Evolutionary conservation across 495 filamentous ascomycete species (phyloP), one percentile per base, ranked within the genome.

Genomic region (Viridothelium virens): DNA sequence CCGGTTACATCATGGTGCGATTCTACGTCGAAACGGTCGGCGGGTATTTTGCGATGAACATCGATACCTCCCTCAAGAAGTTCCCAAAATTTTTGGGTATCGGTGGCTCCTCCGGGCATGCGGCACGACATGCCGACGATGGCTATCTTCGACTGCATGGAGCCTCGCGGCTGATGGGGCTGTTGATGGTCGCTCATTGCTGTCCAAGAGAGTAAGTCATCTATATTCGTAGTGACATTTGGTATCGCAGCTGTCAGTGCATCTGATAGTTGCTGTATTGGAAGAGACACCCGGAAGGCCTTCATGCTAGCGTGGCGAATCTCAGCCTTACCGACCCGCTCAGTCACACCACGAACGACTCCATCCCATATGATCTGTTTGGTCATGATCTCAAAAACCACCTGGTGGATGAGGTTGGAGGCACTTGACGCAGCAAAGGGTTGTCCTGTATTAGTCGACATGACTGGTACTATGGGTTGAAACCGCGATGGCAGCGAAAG

Each of bases 101-200:
- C 64, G 37, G 18, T 63, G 11, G 63, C 46, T 3, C 72, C 72
- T 36, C 63, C 66, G 18, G 74, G 74, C 56, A 74, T 74, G 2
- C 74, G 61, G 18, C 74, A 70, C 10, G 70, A 69, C 41, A 69
- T 65, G 18, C 74, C 74, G 50, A 74, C 65, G 33, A 75, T 71
- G 10, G 74, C 74, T 61, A 75, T 63, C 16, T 73, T 73, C 2
- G 73, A 73, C 37, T 69, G 53, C 31, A 7, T 36, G 10, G 53
- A 34, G 7, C 53, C 31, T 18, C 25, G 33, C 3, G 25, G 31
- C 53, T 25, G 25, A 25, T 25, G 25, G 25, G 25, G 25, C 25
- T 25, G 25, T 25, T 25, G 25, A 25, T 25, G 25, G 25, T 25
- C 25, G 25, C 25, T 25, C 25, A 25, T 25, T 25, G 25, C 25